Conservation (phyloP, 495 filamentous ascomycete genomes). For the Hyaloscypha finlandica region DNA sequence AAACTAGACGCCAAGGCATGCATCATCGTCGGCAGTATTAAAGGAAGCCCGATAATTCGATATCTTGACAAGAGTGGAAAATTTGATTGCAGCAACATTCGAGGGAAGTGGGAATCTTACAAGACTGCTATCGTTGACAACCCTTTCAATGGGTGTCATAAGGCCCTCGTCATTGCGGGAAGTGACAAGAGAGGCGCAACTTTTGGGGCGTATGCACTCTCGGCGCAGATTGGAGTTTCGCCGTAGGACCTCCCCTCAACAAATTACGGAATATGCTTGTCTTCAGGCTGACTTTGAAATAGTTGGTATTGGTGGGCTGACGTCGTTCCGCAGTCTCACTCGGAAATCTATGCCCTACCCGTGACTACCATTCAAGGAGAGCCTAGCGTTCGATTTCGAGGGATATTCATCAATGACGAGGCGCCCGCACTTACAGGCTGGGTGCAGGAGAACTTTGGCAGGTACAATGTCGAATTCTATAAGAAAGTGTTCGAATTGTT, state of each 20-base stretch:
- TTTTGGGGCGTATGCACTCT: conserved; percentile 71
- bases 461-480: conserved; percentile 67
- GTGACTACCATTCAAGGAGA: conserved; percentile 56
- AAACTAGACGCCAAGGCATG: conserved; percentile 43
- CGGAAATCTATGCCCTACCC: conserved; percentile 57
- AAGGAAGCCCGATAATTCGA: conserved; percentile 55
- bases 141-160: conserved; percentile 54
- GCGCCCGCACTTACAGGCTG: conserved; percentile 69
- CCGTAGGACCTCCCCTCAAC: conserved; percentile 37
- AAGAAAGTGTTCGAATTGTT: conserved; percentile 69
- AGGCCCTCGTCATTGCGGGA: conserved; percentile 68
- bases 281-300: not conserved
- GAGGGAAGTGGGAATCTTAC: conserved; percentile 73
- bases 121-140: conserved; percentile 57
- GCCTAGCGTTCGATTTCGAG: conserved; percentile 70
- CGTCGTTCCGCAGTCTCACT: conserved; percentile 53
- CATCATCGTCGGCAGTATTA: conserved; percentile 70
- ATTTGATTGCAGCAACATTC: conserved; percentile 53
- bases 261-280: not conserved
- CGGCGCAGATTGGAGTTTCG: conserved; percentile 75
- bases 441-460: conserved; percentile 58
- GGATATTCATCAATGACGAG: conserved; percentile 78
- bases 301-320: conserved; percentile 76
- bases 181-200: conserved; percentile 69
- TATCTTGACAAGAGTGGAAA: conserved; percentile 45